Evolutionary conservation across 495 filamentous ascomycete species (phyloP).

Genomic region (Penicillium nucicola): DNA sequence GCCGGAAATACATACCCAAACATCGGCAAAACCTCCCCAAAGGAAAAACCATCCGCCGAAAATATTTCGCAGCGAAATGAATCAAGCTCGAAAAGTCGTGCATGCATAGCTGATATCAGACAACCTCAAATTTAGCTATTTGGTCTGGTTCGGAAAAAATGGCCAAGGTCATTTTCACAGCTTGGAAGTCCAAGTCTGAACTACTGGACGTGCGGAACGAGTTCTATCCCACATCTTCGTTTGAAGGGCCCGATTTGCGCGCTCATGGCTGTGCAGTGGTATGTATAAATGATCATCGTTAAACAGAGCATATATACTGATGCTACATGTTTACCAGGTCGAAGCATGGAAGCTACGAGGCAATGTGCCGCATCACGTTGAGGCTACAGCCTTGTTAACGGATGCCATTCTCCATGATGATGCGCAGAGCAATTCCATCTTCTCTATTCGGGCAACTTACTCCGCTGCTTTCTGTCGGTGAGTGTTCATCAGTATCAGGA

Average conservation of each 20-base stretch:
- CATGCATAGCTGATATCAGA: not conserved
- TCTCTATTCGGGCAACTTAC: slow-evolving; percentile 55
- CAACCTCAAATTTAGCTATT: not conserved
- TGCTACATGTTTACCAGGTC: slow-evolving; percentile 25
- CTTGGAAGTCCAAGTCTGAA: slow-evolving; percentile 67
- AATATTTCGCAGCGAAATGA: slow-evolving; percentile 10
- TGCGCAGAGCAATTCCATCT: slow-evolving; percentile 46
- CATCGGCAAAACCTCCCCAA: slow-evolving; percentile 6
- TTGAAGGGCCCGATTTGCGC: slow-evolving; percentile 37
- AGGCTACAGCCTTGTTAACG: slow-evolving; percentile 74
- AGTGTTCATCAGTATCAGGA: slow-evolving; percentile 18
- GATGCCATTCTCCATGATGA: slow-evolving; percentile 71
- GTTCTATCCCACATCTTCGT: slow-evolving; percentile 55
- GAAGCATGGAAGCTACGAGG: slow-evolving; percentile 62
- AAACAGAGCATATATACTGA: not conserved
- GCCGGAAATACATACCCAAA: not conserved
- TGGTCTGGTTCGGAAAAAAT: slow-evolving; percentile 32
- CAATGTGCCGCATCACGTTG: slow-evolving; percentile 75
- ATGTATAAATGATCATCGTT: slow-evolving; percentile 10
- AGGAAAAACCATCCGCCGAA: slow-evolving; percentile 15
- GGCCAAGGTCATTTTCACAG: slow-evolving; percentile 75
- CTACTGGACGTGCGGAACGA: slow-evolving; percentile 63
- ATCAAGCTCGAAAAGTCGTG: slow-evolving; percentile 1
- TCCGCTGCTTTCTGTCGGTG: slow-evolving; percentile 60
- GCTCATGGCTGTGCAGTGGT: slow-evolving; percentile 46